These are phyloP conservation scores for Epichloe baconii DNA, from an alignment of 2,329 filamentous ascomycete species.

Conservation along the genomic window DNA sequence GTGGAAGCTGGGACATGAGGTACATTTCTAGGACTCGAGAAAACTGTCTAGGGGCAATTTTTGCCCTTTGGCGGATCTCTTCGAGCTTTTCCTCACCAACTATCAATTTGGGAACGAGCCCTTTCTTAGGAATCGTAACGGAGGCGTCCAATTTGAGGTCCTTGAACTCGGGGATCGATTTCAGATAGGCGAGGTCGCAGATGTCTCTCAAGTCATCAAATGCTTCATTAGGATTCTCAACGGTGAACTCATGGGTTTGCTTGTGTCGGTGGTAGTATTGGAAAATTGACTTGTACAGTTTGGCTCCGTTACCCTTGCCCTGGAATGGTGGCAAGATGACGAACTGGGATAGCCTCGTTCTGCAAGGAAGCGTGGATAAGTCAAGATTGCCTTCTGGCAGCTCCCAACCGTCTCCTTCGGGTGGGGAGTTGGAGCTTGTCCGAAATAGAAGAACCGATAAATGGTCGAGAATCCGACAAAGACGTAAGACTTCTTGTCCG, in stretches of 20 bases:
- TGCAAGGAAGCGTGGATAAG: conserved; percentile 53
- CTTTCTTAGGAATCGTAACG: conserved; percentile 35
- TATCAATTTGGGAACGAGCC: conserved; percentile 34
- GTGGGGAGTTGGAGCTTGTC: conserved; percentile 31
- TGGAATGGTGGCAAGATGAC: conserved; percentile 83
- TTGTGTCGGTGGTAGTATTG: conserved; percentile 50
- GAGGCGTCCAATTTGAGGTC: conserved; percentile 40
- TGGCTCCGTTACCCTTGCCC: conserved; percentile 61
- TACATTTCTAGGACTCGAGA: conserved; percentile 64
- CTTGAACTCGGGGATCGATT: conserved; percentile 43
- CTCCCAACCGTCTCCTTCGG: conserved; percentile 29
- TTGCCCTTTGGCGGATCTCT: conserved; percentile 44
- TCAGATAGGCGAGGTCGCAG: conserved; percentile 56
- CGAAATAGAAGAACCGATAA: conserved; percentile 67
- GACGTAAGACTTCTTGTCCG: conserved; percentile 49
- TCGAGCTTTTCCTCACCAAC: conserved; percentile 45
- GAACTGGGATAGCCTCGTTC: conserved; percentile 86
- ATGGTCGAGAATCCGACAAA: conserved; percentile 85
- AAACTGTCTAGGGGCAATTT: conserved; percentile 69
- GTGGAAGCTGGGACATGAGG: conserved; percentile 46
- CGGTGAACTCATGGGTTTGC: conserved; percentile 69
- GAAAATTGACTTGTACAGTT: conserved; percentile 73
- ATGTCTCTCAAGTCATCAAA: conserved; percentile 72
- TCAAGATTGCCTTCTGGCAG: conserved; percentile 31
- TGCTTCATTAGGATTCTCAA: conserved; percentile 84